phyloP scores from a whole-genome alignment of 495 filamentous ascomycete species.

The Aspergillus sparsus region DNA sequence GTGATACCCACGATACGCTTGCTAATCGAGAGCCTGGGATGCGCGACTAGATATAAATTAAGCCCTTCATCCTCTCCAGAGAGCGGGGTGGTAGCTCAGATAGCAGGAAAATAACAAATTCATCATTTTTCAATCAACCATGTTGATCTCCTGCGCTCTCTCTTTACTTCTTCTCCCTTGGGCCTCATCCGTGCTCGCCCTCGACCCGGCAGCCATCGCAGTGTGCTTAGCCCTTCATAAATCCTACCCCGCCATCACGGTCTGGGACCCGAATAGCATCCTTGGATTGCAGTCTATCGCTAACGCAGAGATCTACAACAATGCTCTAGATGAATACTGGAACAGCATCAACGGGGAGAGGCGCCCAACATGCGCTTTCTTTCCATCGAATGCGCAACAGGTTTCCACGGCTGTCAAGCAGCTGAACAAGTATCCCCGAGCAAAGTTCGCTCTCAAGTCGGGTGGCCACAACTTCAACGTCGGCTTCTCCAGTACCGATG shows the following conservation, averaged over 20 bases:
- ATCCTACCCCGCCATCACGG: constrained; percentile 12
- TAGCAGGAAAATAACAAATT: no score
- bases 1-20: no score
- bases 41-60: no score
- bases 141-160: no score
- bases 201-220: neutral
- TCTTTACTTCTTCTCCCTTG: neutral
- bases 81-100: no score
- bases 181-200: neutral
- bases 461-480: constrained; percentile 29
- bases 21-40: no score
- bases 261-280: constrained; percentile 10
- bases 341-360: constrained; percentile 17
- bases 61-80: no score
- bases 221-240: constrained; percentile 3
- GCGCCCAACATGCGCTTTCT: constrained; percentile 24
- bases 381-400: constrained; percentile 24
- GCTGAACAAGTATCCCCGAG: constrained; percentile 18
- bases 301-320: neutral
- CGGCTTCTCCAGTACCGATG: constrained; percentile 27
- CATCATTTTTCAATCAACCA: no score
- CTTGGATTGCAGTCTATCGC: neutral
- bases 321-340: constrained; percentile 17
- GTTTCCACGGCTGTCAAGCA: constrained; percentile 23
- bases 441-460: constrained; percentile 24